These are phyloP conservation scores for Lactarius trivialis DNA, from an alignment of 768 basidiomycete genomes.

Conservation along the genomic window DNA sequence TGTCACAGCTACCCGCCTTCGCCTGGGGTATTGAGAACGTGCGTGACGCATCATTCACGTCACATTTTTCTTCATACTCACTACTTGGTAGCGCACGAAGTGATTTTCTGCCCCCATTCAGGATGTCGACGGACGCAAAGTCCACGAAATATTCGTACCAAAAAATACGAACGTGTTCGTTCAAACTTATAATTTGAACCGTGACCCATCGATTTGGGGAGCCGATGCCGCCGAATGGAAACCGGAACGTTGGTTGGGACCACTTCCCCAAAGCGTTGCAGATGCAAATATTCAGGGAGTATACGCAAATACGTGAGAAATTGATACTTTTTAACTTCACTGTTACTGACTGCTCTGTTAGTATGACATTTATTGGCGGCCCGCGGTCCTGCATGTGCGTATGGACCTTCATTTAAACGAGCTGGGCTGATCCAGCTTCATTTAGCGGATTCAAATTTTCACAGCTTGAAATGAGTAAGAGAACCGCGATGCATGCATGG, in stretches of 20 bases:
- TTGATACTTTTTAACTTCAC: background rate
- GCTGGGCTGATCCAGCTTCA: background rate
- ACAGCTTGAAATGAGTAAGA: slow-evolving; percentile 3
- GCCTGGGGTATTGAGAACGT: too few relatives aligned
- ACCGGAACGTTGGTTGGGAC: slow-evolving; percentile 38
- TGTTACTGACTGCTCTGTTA: background rate
- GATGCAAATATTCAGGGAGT: slow-evolving; percentile 31
- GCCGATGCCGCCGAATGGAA: slow-evolving; percentile 37
- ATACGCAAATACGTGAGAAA: slow-evolving; percentile 28
- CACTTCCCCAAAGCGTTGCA: slow-evolving; percentile 23
- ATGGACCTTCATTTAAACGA: background rate
- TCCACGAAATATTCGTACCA: slow-evolving; percentile 24
- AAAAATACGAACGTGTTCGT: slow-evolving; percentile 27
- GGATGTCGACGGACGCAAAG: background rate
- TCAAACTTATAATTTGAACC: slow-evolving; percentile 30
- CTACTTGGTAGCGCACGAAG: background rate
- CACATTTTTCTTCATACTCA: background rate
- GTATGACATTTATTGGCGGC: slow-evolving; percentile 9
- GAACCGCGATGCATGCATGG: background rate
- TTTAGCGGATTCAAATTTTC: slow-evolving; percentile 13
- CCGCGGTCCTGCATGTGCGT: slow-evolving; percentile 8
- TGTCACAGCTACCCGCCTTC: too few relatives aligned
- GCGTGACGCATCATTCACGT: background rate
- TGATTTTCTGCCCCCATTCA: background rate
- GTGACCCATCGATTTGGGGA: slow-evolving; percentile 33